Conservation (phyloP, 2,329 filamentous ascomycete species). For the Xylariomycetidae sp. region DNA sequence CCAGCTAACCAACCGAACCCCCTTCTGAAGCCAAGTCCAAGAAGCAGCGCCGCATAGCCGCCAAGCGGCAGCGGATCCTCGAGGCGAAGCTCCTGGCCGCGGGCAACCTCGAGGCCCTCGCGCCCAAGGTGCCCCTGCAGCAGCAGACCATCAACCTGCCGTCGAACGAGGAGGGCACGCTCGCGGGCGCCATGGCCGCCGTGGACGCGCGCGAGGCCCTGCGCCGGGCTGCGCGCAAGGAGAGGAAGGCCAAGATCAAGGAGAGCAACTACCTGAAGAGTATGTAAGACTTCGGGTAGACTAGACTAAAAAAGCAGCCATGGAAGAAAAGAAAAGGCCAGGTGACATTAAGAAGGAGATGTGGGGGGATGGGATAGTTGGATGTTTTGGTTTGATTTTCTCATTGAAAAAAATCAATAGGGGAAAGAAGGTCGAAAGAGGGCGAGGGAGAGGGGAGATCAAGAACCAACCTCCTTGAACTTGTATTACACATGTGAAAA, state of each 20-base stretch:
- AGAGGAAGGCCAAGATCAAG: constrained; percentile 74
- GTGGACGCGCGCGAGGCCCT: constrained; percentile 55
- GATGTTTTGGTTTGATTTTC: too few species aligned
- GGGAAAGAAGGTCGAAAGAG: too few species aligned
- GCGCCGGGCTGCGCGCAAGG: constrained; percentile 67
- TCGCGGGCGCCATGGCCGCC: constrained; percentile 43
- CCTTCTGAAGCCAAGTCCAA: constrained; percentile 68
- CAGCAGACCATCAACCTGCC: constrained; percentile 76
- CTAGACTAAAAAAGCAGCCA: too few species aligned
- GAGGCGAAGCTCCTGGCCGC: constrained; percentile 59
- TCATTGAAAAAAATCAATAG: too few species aligned
- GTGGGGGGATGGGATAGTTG: too few species aligned
- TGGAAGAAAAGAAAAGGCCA: constrained; percentile 1
- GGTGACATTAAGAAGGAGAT: not conserved
- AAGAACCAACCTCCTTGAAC: too few species aligned
- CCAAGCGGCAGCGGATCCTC: constrained; percentile 54
- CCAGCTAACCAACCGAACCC: constrained; percentile 4
- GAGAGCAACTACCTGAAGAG: constrained; percentile 81
- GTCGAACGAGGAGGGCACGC: constrained; percentile 36
- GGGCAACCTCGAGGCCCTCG: constrained; percentile 61
- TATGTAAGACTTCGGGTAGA: too few species aligned
- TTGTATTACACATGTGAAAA: too few species aligned
- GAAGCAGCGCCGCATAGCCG: constrained; percentile 69
- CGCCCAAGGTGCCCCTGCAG: constrained; percentile 67
- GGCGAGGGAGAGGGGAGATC: too few species aligned